A percentile compares a stretch with the other conserved stretches of the same genome.
Evolutionary conservation across 2,329 filamentous ascomycete species (phyloP).

Genomic region (Gyromitra esculenta): DNA sequence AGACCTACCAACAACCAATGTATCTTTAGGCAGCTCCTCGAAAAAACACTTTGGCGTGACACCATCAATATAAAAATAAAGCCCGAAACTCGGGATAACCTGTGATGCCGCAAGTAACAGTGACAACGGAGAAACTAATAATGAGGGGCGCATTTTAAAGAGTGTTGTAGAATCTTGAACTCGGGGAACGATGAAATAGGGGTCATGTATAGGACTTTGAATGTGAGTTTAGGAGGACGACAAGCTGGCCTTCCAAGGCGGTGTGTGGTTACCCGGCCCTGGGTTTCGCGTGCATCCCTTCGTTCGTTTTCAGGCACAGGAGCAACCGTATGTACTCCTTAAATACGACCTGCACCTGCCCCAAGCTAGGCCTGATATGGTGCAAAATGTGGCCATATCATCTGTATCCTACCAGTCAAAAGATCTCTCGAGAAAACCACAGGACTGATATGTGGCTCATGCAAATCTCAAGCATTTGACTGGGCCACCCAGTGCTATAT

Average conservation of each 20-base stretch:
- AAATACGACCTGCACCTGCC: no score
- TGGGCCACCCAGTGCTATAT: no score
- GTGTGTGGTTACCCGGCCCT: constrained; percentile 27
- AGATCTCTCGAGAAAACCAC: no score
- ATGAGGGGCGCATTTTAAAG: constrained; percentile 36
- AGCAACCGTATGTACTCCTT: no score
- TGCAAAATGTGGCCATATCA: no score
- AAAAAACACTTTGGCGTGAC: constrained; percentile 92
- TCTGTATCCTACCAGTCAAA: no score
- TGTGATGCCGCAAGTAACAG: constrained; percentile 63
- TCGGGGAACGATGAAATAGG: constrained; percentile 25
- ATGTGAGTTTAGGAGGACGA: constrained; percentile 7
- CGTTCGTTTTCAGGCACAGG: no score
- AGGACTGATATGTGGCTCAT: no score
- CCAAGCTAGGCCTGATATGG: no score
- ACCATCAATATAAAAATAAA: constrained; percentile 96
- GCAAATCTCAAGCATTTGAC: no score
- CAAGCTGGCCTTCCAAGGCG: constrained; percentile 21
- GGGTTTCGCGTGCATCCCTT: not conserved
- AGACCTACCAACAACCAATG: constrained; percentile 81
- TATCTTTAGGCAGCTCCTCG: constrained; percentile 97
- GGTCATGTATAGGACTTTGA: constrained; percentile 1
- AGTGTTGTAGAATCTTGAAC: constrained; percentile 6
- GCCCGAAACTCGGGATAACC: constrained; percentile 75
- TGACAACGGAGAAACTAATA: constrained; percentile 43